Evolutionary conservation across 305 asterid species (phyloP).

Genomic region (Stenogyne calaminthoides): DNA sequence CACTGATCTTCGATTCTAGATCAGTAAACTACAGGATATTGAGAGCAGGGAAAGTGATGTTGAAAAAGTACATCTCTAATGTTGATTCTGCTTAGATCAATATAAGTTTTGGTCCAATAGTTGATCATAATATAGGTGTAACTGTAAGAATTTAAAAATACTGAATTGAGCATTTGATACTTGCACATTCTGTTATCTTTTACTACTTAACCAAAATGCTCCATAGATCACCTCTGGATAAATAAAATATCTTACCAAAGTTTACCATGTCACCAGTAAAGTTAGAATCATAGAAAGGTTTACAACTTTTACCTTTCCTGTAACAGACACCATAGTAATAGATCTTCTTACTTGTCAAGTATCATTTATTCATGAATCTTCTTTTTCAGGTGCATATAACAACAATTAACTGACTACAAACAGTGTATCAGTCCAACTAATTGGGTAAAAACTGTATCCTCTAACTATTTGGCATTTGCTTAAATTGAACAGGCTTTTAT

Average conservation of each 20-base stretch:
- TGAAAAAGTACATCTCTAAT: not conserved
- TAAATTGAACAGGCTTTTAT: not conserved
- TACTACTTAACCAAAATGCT: slow-evolving; percentile 10
- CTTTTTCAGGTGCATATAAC: not conserved
- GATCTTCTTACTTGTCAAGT: not conserved
- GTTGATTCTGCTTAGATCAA: not conserved
- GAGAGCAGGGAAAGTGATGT: not conserved
- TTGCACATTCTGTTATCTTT: not conserved
- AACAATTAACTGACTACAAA: not conserved
- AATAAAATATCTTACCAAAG: not conserved
- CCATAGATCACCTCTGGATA: not conserved
- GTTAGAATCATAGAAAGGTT: not conserved
- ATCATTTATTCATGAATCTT: not conserved
- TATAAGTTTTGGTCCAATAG: not conserved
- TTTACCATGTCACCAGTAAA: not conserved
- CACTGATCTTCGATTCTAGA: not conserved
- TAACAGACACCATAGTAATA: not conserved
- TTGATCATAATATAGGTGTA: slow-evolving; percentile 1
- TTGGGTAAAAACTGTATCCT: not conserved
- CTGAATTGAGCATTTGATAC: slow-evolving; percentile 5
- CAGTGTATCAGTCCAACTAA: not conserved
- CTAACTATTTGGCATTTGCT: slow-evolving; percentile 2
- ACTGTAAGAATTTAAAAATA: not conserved
- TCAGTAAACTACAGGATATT: not conserved
- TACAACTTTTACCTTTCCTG: not conserved